Conservation (phyloP, 2,329 filamentous ascomycete genomes). For the Cryphonectria radicalis region DNA sequence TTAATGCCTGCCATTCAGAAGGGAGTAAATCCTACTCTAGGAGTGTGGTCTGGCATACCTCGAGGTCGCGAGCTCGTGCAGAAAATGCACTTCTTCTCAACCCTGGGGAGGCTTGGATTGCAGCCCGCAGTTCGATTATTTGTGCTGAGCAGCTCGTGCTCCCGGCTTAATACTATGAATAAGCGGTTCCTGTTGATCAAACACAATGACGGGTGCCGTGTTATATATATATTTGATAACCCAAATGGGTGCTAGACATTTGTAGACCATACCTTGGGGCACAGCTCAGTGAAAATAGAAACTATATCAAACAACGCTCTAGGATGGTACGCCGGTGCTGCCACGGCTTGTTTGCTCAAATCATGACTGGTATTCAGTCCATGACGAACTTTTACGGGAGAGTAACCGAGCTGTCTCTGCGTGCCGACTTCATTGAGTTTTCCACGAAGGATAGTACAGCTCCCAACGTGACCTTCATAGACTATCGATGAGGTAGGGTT, state of each 20-base stretch:
- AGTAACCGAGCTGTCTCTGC: conserved; percentile 38
- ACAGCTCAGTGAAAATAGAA: conserved; percentile 40
- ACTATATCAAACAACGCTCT: conserved; percentile 39
- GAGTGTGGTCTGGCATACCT: background rate
- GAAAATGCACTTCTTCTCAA: conserved; percentile 42
- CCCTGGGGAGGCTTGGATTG: conserved; percentile 46
- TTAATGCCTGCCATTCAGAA: background rate
- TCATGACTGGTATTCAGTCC: no score
- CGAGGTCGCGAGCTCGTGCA: conserved; percentile 19
- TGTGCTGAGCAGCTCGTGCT: conserved; percentile 41
- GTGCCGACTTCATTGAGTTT: conserved; percentile 42
- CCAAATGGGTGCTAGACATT: conserved; percentile 42
- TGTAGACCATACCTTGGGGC: conserved; percentile 34
- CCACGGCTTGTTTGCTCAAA: conserved; percentile 35
- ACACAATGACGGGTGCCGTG: conserved; percentile 47
- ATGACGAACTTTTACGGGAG: background rate
- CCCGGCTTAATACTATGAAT: conserved; percentile 37
- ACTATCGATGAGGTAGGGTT: conserved; percentile 36
- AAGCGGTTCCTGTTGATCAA: conserved; percentile 45
- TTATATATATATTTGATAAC: conserved; percentile 36
- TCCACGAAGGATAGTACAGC: conserved; percentile 42
- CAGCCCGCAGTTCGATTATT: conserved; percentile 45
- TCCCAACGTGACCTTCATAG: conserved; percentile 31
- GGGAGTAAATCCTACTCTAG: background rate
- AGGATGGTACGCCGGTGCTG: conserved; percentile 48